A percentile compares a stretch with the other conserved stretches of the same genome.
These are phyloP conservation scores for Rhynchosporium graminicola DNA, from an alignment of 2,329 filamentous ascomycete genomes.

Conservation along the genomic window DNA sequence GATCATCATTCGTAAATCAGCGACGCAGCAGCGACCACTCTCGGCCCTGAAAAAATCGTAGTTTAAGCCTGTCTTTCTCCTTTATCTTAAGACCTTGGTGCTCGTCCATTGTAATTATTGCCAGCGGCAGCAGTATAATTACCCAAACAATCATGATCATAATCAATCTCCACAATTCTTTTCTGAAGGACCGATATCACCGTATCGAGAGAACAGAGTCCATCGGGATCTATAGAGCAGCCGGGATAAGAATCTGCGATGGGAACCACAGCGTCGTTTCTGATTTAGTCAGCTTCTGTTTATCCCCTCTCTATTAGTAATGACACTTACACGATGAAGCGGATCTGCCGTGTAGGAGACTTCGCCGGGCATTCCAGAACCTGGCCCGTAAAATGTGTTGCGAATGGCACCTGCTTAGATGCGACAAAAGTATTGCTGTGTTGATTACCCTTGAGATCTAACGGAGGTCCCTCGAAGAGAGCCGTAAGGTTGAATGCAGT, in stretches of 20 bases:
- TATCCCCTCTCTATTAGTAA: too few relatives aligned
- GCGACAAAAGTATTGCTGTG: slow-evolving; percentile 18
- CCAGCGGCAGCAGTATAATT: slow-evolving; percentile 22
- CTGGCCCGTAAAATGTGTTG: slow-evolving; percentile 22
- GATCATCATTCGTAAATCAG: too few relatives aligned
- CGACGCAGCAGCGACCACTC: too few relatives aligned
- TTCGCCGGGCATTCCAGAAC: slow-evolving; percentile 22
- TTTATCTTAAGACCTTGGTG: slow-evolving; percentile 10
- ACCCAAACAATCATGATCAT: slow-evolving; percentile 22
- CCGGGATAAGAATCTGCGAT: slow-evolving; percentile 20
- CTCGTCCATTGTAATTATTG: slow-evolving; percentile 22
- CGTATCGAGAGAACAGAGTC: slow-evolving; percentile 23
- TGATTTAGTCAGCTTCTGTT: background rate
- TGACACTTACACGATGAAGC: slow-evolving; percentile 23
- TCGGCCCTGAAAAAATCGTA: too few relatives aligned
- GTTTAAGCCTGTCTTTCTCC: background rate
- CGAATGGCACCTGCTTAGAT: slow-evolving; percentile 22
- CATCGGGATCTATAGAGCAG: slow-evolving; percentile 18
- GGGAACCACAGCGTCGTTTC: slow-evolving; percentile 23
- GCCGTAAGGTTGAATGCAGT: slow-evolving; percentile 23
- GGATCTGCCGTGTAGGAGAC: slow-evolving; percentile 18
- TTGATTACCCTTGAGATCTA: slow-evolving; percentile 16
- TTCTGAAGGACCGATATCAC: slow-evolving; percentile 20
- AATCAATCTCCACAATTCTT: slow-evolving; percentile 23
- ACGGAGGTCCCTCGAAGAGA: slow-evolving; percentile 19